Conservation (phyloP, 305 asterid species). For the Ilex paraguariensis region DNA sequence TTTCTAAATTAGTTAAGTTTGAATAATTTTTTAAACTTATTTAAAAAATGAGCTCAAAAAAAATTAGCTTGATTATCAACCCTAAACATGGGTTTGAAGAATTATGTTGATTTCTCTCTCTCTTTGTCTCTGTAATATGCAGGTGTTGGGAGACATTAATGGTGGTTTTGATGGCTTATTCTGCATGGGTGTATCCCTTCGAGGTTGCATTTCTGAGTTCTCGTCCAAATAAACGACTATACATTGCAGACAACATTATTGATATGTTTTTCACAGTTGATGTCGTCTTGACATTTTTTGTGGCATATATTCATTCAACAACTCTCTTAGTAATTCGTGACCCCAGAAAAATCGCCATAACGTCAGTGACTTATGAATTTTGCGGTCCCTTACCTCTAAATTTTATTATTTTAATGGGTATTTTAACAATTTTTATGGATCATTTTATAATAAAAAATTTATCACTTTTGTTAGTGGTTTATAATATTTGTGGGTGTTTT, state of each 20-base stretch:
- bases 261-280: constrained; percentile 63
- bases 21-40: too few species aligned
- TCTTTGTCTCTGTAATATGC: constrained; percentile 4
- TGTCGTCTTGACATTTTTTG: constrained; percentile 68
- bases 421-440: too few species aligned
- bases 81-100: too few species aligned
- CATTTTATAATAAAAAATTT: too few species aligned
- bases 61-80: too few species aligned
- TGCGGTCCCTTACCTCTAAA: too few species aligned
- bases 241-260: constrained; percentile 54
- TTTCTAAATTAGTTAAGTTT: too few species aligned
- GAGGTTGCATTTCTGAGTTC: constrained; percentile 65
- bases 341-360: constrained; percentile 45
- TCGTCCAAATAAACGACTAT: constrained; percentile 26
- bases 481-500: too few species aligned
- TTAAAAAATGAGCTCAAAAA: too few species aligned
- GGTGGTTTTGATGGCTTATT: constrained; percentile 68
- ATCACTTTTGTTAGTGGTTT: too few species aligned
- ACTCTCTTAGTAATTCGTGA: constrained; percentile 66
- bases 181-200: constrained; percentile 81
- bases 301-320: constrained; percentile 71
- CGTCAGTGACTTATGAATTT: constrained; percentile 28
- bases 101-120: too few species aligned
- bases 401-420: too few species aligned
- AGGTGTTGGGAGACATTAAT: constrained; percentile 90